Evolutionary conservation across 169 alveolate species (phyloP), one percentile per base, ranked within the genome.

Genomic region (Neospora caninum): DNA sequence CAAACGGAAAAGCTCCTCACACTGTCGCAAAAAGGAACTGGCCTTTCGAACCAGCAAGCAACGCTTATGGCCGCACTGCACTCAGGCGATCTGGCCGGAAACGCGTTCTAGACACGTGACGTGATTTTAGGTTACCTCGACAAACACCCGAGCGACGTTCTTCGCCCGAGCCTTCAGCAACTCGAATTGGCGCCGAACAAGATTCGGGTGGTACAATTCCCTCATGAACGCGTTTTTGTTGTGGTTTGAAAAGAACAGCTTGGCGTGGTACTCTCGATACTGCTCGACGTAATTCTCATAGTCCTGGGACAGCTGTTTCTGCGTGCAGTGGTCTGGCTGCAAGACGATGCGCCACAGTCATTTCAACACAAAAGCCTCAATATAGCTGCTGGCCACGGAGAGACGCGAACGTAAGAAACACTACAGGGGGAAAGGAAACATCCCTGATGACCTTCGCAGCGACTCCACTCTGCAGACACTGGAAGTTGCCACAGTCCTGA

Each of bases 181-280:
- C 38, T 39, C 89, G 67, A 31, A 36, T 31, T 82, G 89, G 13
- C 89, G n/a, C 36, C 89, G 89, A 41, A 82, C 67, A 0, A 42
- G 67, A 31, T 82, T 82, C 89, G 89, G 89, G 41, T 82, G 89
- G 89, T 82, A 82, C 89, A 82, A 36, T 67, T 82, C 89, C 38
- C 89, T 22, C 89, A 82, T 82, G 36, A 82, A 82, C 20, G 89
- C 89, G 34, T 82, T 38, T 18, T 36, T 42, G 53, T 36, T 31
- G 31, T 82, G 64, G 20, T 82, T 82, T 36, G 34, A 25, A 49
- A 82, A 82, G 67, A 82, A 82, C 69, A 41, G 64, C 67, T 82
- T 42, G 38, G 89, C 89, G 89, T 82, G 89, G 36, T 82, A 31
- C 39, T 82, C 67, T 36, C 67, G 53, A 27, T 82, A 82, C 67